These are phyloP conservation scores for Baudoinia panamericana DNA, from an alignment of 495 filamentous ascomycete species.

Conservation along the genomic window DNA sequence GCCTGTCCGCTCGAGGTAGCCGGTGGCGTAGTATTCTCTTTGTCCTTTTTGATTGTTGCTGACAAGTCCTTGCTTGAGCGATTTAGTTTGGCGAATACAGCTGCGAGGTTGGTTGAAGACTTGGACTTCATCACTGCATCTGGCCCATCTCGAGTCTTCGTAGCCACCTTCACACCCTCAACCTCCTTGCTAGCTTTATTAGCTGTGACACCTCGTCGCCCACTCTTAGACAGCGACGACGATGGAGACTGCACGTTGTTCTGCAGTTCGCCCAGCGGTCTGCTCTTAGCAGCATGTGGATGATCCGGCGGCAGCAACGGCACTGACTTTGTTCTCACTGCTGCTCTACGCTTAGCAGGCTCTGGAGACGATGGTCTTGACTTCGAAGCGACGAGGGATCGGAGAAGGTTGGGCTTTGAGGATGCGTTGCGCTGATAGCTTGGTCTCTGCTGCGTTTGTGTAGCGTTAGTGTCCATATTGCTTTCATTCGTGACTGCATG, in stretches of 20 bases:
- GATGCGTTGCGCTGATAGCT: conserved; percentile 15
- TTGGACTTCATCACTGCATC: conserved; percentile 69
- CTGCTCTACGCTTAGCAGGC: neutral
- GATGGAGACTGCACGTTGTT: conserved; percentile 18
- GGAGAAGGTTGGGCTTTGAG: conserved; percentile 20
- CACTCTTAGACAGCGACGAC: conserved; percentile 11
- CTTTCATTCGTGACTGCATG: too few species aligned
- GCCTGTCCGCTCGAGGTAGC: conserved; percentile 40
- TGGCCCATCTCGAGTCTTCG: conserved; percentile 35
- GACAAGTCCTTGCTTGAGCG: conserved; percentile 41
- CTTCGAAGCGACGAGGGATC: conserved; percentile 17
- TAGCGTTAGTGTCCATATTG: too few species aligned
- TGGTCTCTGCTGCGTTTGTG: conserved; percentile 1
- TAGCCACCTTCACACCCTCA: conserved; percentile 38
- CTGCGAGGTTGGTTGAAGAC: conserved; percentile 64
- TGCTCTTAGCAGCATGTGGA: conserved; percentile 22
- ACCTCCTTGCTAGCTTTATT: conserved; percentile 3
- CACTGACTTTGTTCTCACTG: conserved; percentile 6
- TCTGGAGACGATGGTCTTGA: neutral
- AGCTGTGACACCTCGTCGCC: conserved; percentile 1
- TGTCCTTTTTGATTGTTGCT: conserved; percentile 44
- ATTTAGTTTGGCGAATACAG: conserved; percentile 48
- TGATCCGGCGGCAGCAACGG: conserved; percentile 25
- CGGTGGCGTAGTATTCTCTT: conserved; percentile 59
- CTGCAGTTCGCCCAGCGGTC: conserved; percentile 16